Evolutionary conservation across 2,329 filamentous ascomycete genomes (phyloP).

Genomic region (Aureobasidium sp.): DNA sequence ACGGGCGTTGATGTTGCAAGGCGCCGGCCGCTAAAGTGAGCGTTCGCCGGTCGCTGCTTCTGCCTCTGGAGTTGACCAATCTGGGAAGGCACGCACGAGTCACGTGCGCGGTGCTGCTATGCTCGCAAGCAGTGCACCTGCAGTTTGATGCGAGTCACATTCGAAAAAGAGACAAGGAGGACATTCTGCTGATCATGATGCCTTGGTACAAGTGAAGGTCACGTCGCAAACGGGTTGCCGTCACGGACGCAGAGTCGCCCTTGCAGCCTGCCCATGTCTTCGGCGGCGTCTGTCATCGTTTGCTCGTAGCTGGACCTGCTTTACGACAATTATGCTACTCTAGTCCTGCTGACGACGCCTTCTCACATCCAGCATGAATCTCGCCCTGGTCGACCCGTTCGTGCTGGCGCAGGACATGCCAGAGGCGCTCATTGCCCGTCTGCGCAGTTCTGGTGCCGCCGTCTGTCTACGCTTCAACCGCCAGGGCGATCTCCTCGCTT

Average conservation of each 20-base stretch:
- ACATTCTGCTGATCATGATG: background rate
- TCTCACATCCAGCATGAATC: slow-evolving; percentile 51
- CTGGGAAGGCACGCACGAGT: background rate
- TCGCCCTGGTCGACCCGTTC: slow-evolving; percentile 65
- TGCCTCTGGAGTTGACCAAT: background rate
- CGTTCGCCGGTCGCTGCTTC: background rate
- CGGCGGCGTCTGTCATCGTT: background rate
- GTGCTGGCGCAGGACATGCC: slow-evolving; percentile 76
- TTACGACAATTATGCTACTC: background rate
- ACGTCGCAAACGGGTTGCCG: background rate
- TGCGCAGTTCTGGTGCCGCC: slow-evolving; percentile 61
- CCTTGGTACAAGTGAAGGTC: background rate
- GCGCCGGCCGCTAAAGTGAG: background rate
- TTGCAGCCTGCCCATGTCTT: background rate
- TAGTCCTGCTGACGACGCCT: background rate
- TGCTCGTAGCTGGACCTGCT: background rate
- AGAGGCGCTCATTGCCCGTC: slow-evolving; percentile 78
- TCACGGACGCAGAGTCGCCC: background rate
- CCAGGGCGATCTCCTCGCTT: slow-evolving; percentile 88
- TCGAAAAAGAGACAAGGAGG: background rate
- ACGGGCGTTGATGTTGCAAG: slow-evolving; percentile 7
- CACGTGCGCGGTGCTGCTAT: background rate
- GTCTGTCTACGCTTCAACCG: slow-evolving; percentile 80
- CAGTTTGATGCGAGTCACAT: background rate
- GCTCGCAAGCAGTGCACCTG: background rate